Evolutionary conservation across 2,329 filamentous ascomycete species (phyloP), one percentile per base, ranked within the genome.

Genomic region (Fusarium lyarnte): DNA sequence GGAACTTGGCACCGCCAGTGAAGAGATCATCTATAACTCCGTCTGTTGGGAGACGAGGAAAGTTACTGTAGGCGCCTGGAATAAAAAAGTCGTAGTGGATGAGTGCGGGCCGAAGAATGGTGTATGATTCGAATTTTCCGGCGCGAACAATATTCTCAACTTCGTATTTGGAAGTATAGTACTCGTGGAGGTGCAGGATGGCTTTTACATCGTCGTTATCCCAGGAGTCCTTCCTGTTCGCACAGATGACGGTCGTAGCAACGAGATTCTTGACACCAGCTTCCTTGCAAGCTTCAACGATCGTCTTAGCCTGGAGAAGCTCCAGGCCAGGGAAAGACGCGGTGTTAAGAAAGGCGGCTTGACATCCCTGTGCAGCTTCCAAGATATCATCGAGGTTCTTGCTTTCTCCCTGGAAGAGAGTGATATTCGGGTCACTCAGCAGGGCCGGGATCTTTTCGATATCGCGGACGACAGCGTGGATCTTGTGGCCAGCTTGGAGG

Each of bases 381-480:
- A 72, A 73, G 29, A 83, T 69, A 0, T 72, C 77, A 0, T 82
- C 78, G n/a, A 75, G 72, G 23, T 81, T 76, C 11, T 66, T 72
- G 69, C 78, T 82, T 17, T 82, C 79, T 13, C 81, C 81, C 54
- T 82, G 68, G 66, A 83, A 83, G 25, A 83, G 13, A 0, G 78
- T 81, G 41, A 83, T 74, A 8, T 70, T 70, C 1, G 75, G 70
- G 12, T 68, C 27, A 6, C 77, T 57, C 19, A 83, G 68, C 58
- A 75, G 39, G 2, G 63, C 11, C 1, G 79, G 78, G 8, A 78
- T 53, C 29, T 80, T 81, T n/a, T 78, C 52, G 10, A 75, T 77
- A 47, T 83, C 70, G 49, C 81, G 81, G 2, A 83, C 81, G 7
- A 83, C 59, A 1, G 79, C 82, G 38, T 83, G 81, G 54, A 83